These are phyloP conservation scores for Jaapia argillacea DNA, from an alignment of 768 basidiomycete species.

Conservation along the genomic window DNA sequence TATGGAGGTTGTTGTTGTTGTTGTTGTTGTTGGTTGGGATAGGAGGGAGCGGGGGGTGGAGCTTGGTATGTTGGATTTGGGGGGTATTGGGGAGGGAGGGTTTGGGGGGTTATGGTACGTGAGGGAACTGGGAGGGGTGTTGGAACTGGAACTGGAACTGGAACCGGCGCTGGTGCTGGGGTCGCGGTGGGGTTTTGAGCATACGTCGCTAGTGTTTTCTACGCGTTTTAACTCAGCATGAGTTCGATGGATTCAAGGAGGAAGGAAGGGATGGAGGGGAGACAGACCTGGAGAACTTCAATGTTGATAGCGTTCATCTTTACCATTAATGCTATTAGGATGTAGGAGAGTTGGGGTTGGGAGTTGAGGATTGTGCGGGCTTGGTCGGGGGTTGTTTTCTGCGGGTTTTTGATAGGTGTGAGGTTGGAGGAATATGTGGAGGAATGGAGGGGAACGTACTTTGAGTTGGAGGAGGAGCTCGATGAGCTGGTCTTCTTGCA, in stretches of 20 bases:
- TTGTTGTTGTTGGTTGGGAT: neutral
- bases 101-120: neutral
- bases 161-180: constrained; percentile 19
- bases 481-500: constrained; percentile 56
- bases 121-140: constrained; percentile 1
- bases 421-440: no score
- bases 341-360: constrained; percentile 71
- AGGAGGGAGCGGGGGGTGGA: constrained; percentile 3
- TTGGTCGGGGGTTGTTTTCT: constrained; percentile 71
- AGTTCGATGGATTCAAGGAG: neutral
- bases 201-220: constrained; percentile 59
- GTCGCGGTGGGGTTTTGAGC: constrained; percentile 15
- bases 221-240: constrained; percentile 5
- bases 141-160: constrained; percentile 10
- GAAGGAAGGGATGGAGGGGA: neutral
- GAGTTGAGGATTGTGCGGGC: constrained; percentile 59
- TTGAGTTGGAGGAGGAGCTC: constrained; percentile 73
- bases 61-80: constrained; percentile 1
- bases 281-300: constrained; percentile 61
- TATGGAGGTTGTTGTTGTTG: no score
- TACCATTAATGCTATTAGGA: constrained; percentile 69
- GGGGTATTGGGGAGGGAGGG: neutral
- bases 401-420: no score
- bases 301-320: constrained; percentile 65
- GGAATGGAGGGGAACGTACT: constrained; percentile 18